Percentiles rank a stretch among this genome's conserved stretches.
Evolutionary conservation across 73 alveolate species (phyloP).

Genomic region (Blepharisma stoltei): DNA sequence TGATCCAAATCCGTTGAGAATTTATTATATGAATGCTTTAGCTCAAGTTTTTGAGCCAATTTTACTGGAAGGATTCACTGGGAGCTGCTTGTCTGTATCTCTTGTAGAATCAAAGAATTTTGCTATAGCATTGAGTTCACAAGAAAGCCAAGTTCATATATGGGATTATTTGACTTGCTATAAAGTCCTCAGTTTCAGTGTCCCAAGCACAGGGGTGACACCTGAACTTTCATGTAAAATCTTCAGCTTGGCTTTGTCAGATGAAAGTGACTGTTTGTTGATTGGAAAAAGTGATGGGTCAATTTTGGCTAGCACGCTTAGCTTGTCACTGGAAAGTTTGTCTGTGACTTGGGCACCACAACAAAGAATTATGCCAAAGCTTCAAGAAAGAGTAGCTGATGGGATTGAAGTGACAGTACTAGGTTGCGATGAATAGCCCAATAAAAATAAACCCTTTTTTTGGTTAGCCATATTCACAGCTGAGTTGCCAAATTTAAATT

Average conservation of each 20-base stretch:
- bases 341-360: too few species aligned
- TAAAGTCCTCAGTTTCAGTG: background rate
- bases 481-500: too few species aligned
- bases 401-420: too few species aligned
- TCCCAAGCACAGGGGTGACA: background rate
- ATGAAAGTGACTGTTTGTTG: background rate
- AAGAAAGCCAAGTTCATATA: background rate
- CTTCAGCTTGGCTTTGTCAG: background rate
- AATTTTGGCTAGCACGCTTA: background rate
- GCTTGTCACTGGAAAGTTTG: too few species aligned
- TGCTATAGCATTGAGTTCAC: slow-evolving; percentile 1
- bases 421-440: too few species aligned
- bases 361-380: too few species aligned
- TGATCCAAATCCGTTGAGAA: slow-evolving; percentile 1
- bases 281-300: slow-evolving; percentile 21
- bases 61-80: background rate
- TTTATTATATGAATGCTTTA: background rate
- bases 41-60: background rate
- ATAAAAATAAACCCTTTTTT: too few species aligned
- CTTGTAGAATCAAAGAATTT: background rate
- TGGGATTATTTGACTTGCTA: background rate
- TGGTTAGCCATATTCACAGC: too few species aligned
- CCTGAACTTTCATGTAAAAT: background rate
- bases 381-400: too few species aligned
- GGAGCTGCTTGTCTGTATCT: slow-evolving; percentile 3